Base-by-base conservation (phyloP, 2,329 filamentous ascomycete species). In the Nothopassalora personata region DNA sequence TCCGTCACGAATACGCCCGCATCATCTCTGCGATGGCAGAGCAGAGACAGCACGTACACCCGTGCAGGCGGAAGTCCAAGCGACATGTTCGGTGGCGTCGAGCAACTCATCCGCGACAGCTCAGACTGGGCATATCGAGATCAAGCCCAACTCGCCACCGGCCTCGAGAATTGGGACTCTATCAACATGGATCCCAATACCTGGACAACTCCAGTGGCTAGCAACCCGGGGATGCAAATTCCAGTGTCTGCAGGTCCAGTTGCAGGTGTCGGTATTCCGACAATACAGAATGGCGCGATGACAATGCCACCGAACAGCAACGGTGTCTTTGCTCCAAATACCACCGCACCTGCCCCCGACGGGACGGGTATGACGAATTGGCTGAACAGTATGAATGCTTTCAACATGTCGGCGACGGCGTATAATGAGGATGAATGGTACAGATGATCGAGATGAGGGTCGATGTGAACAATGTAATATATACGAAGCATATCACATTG, bases 111-210 rank as follows among this genome's bases (percentile, higher is more conserved):
- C 3, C 79, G 83, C 49, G 84, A 87, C 53, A 83, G 81, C 51
- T 83, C 86, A 60, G 82, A 87, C 65, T 86, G 82, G 83, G 66
- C 64, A 78, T 77, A 85, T 56, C 76, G 80, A 36, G 86, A 89
- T 66, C 84, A 88, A 66, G 80, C 77, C 18, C 81, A 82, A 53
- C 73, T 88, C 4, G 84, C 82, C 0, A 71, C 81, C 4, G 85
- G 85, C 1, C 83, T 88, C 62, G 85, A 82, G 28, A 86, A 85
- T 56, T 88, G 85, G 85, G 75, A 75, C 56, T 50, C 60, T 43
- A 57, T 23, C 23, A 64, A 65, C 23, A 49, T 65, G n/a, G 67
- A 69, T 46, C 48, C 63, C 2, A 48, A 58, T 13, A 57, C 59
- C 1, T 67, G 65, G 64, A 52, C 60, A 1, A 55, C 30, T 23